Base-by-base conservation (phyloP, 768 basidiomycete genomes). In the Lentinula detonsa region DNA sequence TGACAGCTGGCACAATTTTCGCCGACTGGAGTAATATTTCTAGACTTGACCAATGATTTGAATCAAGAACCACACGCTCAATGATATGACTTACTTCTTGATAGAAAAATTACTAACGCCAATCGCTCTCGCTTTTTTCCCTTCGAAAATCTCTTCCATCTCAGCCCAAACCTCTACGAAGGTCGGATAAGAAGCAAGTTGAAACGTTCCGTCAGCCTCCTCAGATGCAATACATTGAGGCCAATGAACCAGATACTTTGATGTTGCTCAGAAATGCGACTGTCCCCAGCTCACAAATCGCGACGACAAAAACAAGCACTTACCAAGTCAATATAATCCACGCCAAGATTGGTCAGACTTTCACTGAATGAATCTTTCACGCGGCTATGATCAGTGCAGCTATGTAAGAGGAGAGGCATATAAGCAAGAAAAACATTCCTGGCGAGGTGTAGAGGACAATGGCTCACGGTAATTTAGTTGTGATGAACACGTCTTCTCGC, bases 91-190 rank as follows among this genome's bases (percentile, higher is more conserved):
- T 16, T 59, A 83, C 81, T 75, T 84, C 65, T 84, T 82, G 60
- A 83, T 71, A 4, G 81, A 82, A 65, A 85, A 85, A 68, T 86
- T 86, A 68, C 81, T 81, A 50, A 86, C 81, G 0, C 84, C 84
- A 62, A 85, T 82, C 1, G 81, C 78, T 57, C 69, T 77, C 10
- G 75, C 80, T 64, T 77, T 79, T 0, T 80, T 80, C 13, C 74
- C 76, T 31, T 72, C 73, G 35, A 79, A 71, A 10, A 84, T 64
- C 53, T 80, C 77, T 69, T 85, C 84, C 64, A 85, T 73, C 48
- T 78, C 75, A 0, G 76, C 76, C 81, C 82, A 84, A 0, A 76
- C 72, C 34, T 84, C 72, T 46, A 74, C 76, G 66, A 79, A 77
- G 1, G 66, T 72, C 3, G 71, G 62, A 9, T 65, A 67, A 18